Evolutionary conservation across 2,329 filamentous ascomycete genomes (phyloP), one percentile per base, ranked within the genome.

Genomic region (Aspergillus quadricinctus): DNA sequence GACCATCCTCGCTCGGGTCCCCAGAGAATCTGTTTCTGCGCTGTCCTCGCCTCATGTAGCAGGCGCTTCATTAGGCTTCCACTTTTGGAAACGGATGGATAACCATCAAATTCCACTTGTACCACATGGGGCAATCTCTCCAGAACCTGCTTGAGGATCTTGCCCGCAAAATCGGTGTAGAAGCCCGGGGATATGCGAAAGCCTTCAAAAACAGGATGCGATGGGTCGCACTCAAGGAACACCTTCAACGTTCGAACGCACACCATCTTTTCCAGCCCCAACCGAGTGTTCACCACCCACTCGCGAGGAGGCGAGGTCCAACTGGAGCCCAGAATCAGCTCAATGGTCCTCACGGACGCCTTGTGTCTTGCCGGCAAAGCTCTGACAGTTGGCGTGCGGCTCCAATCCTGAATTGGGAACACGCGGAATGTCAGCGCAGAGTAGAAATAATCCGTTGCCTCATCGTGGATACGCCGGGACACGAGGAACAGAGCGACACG

Each of bases 211-310:
- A 80, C 70, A 23, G 77, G 77, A 57, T 80, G 73, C 6, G 78
- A 77, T 4, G 77, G 83, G 65, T 86, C 83, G 53, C 77, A 76
- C 62, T 85, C 80, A 8, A 86, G 76, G 58, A 85, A 85, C 7
- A 87, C 73, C 58, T 80, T 81, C 49, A 87, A 65, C 3, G 72
- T 74, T 48, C 78, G 74, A 7, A 82, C 68, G 43, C 74, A 75
- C 14, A 61, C 71, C 70, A 79, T 78, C 43, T 82, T 77, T 3
- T 69, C 66, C 37, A 85, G 65, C 0, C 83, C 81, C 7, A 85
- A 72, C 1, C 72, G 63, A 14, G 73, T 69, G 49, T 78, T 76
- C 17, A 82, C 78, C 19, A 76, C 76, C 79, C 84, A 86, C 53
- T 76, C 76, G 51, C 73, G 74, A 14, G 83, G 83, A 25, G 83